Conservation (phyloP, 768 basidiomycete genomes). For the Tricholomella constricta region DNA sequence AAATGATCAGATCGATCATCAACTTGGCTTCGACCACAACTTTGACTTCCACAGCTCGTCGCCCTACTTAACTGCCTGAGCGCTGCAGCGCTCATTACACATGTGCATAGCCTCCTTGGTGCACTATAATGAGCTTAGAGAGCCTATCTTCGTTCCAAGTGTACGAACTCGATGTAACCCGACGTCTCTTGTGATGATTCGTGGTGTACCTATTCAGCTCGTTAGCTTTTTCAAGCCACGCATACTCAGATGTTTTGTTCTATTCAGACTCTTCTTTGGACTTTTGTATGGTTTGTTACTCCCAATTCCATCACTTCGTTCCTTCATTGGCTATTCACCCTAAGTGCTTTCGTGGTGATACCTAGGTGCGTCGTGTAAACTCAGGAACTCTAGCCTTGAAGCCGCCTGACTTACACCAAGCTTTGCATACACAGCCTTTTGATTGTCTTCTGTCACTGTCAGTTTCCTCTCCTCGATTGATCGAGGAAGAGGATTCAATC, state of each 20-base stretch:
- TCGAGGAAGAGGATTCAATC: not conserved
- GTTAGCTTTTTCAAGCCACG: not conserved
- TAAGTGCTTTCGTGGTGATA: not conserved
- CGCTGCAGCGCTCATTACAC: too few species aligned
- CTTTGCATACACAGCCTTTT: not conserved
- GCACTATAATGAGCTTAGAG: too few species aligned
- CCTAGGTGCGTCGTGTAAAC: slow-evolving; percentile 10
- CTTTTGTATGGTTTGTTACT: slow-evolving; percentile 7
- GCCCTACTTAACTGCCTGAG: too few species aligned
- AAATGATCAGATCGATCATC: not conserved
- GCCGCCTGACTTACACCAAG: not conserved
- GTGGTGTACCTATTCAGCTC: not conserved
- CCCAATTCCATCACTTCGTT: slow-evolving; percentile 9
- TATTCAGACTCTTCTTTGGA: slow-evolving; percentile 1
- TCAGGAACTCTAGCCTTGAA: not conserved
- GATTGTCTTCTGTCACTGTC: not conserved
- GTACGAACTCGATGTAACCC: too few species aligned
- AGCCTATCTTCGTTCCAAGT: too few species aligned
- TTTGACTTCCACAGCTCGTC: not conserved
- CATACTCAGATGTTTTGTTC: slow-evolving; percentile 8
- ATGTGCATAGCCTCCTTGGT: too few species aligned
- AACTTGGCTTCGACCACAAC: slow-evolving; percentile 1
- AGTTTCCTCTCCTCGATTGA: not conserved
- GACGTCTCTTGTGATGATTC: not conserved
- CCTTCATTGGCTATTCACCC: slow-evolving; percentile 4